Percentiles rank a stretch among this genome's conserved stretches.
These are phyloP conservation scores for Physcomitrium patens DNA, from an alignment of 225 moss, liverwort and hornwort species.

Conservation along the genomic window DNA sequence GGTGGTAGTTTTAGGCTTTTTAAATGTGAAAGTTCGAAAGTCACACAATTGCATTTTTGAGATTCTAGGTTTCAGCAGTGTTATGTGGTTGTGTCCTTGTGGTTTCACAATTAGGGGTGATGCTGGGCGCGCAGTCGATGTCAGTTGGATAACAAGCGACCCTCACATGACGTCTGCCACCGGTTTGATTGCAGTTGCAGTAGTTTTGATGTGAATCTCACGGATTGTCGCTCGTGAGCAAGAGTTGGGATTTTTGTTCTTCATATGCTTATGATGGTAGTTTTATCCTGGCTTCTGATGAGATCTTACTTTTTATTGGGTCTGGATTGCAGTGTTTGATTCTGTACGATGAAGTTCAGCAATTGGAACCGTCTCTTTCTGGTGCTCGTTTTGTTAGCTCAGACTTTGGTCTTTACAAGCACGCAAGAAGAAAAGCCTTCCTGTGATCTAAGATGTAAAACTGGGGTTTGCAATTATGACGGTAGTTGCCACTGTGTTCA, in stretches of 20 bases:
- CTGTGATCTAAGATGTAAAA: slow-evolving; percentile 43
- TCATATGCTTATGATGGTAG: neutral
- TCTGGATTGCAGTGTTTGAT: slow-evolving; percentile 29
- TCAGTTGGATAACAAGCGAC: neutral
- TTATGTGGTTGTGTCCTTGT: neutral
- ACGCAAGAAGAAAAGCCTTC: slow-evolving; percentile 12
- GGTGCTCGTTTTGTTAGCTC: slow-evolving; percentile 43
- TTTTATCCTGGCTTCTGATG: neutral
- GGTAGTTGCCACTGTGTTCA: slow-evolving; percentile 53
- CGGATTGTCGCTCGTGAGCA: neutral
- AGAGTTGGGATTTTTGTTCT: neutral
- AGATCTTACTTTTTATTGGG: slow-evolving; percentile 25
- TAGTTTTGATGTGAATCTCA: neutral
- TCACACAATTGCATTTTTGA: neutral
- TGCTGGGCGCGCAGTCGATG: neutral
- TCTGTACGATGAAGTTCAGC: slow-evolving; percentile 48
- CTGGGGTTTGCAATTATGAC: slow-evolving; percentile 36
- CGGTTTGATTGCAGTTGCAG: neutral
- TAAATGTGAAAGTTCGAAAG: neutral
- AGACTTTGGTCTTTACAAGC: slow-evolving; percentile 32
- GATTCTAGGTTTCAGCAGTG: slow-evolving; percentile 1
- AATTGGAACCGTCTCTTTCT: slow-evolving; percentile 40
- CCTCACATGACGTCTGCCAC: neutral
- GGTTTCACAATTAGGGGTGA: neutral
- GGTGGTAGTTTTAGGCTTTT: neutral